Evolutionary conservation across 352 stramenopile species (phyloP).

Genomic region (Pythium periplocum): DNA sequence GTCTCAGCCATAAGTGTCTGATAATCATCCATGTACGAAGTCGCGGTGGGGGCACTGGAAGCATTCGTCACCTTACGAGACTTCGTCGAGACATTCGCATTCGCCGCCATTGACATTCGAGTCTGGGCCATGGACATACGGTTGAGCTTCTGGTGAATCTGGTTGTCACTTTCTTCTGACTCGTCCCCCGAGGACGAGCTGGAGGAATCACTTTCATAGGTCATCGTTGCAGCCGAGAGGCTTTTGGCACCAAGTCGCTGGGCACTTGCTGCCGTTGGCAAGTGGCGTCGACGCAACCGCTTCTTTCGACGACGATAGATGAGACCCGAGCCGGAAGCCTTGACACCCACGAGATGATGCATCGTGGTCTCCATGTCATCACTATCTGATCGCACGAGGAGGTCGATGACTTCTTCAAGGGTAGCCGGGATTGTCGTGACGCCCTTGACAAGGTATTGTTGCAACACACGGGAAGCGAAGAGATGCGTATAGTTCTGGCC

Average conservation of each 20-base stretch:
- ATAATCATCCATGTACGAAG: slow-evolving; percentile 23
- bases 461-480: slow-evolving; percentile 52
- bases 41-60: slow-evolving; percentile 27
- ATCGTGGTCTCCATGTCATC: slow-evolving; percentile 68
- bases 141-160: slow-evolving; percentile 2
- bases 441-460: slow-evolving; percentile 75
- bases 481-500: slow-evolving; percentile 12
- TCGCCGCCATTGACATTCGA: not conserved
- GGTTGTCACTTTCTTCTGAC: slow-evolving; percentile 1
- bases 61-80: too few species aligned
- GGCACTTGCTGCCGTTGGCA: slow-evolving; percentile 6
- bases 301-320: slow-evolving; percentile 54
- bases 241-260: not conserved
- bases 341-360: slow-evolving; percentile 67
- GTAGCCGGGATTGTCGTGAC: slow-evolving; percentile 54
- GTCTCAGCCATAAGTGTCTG: slow-evolving; percentile 28
- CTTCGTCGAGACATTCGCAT: too few species aligned
- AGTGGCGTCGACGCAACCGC: slow-evolving; percentile 7
- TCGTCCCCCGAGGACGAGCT: slow-evolving; percentile 11
- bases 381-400: slow-evolving; percentile 53
- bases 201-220: slow-evolving; percentile 12
- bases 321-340: slow-evolving; percentile 41
- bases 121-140: slow-evolving; percentile 8
- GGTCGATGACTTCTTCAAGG: slow-evolving; percentile 57
- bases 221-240: slow-evolving; percentile 3